Percentiles rank a stretch among this genome's conserved stretches.
Conservation (phyloP, 495 filamentous ascomycete genomes). For the Penicillium mononematosum region DNA sequence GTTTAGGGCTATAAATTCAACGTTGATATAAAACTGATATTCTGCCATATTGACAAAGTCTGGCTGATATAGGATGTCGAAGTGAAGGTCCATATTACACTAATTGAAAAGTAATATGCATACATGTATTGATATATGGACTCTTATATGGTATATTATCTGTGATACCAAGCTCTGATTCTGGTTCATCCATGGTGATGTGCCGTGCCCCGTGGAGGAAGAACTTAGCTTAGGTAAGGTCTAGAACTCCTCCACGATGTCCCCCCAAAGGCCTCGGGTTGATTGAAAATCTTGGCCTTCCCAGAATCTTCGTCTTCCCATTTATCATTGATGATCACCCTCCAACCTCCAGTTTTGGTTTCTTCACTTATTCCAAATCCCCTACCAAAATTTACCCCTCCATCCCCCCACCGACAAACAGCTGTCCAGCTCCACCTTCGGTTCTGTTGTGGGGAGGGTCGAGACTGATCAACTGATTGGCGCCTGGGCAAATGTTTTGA, state of each 20-base stretch:
- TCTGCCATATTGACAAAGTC: neutral
- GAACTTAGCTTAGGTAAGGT: constrained; percentile 4
- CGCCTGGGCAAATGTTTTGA: constrained; percentile 23
- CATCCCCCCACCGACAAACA: constrained; percentile 18
- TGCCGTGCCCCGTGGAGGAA: neutral
- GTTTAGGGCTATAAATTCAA: neutral
- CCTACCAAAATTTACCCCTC: constrained; percentile 11
- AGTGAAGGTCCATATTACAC: neutral
- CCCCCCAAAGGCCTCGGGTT: neutral
- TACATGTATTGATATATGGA: neutral
- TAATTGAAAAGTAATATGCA: no score
- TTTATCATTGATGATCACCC: neutral
- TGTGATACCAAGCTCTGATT: neutral
- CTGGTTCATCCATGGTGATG: neutral
- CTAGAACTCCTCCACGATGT: neutral
- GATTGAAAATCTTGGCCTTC: neutral
- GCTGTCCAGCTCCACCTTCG: constrained; percentile 31
- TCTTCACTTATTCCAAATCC: neutral
- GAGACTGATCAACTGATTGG: constrained; percentile 33
- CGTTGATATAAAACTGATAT: neutral
- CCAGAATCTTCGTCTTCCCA: neutral
- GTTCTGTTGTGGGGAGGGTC: constrained; percentile 32
- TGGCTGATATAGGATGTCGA: neutral
- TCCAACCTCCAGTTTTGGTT: neutral
- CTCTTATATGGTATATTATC: neutral